Percentiles rank a stretch among this genome's conserved stretches.
phyloP scores from a whole-genome alignment of 2,329 filamentous ascomycete species.

The Pleurostoma richardsiae region DNA sequence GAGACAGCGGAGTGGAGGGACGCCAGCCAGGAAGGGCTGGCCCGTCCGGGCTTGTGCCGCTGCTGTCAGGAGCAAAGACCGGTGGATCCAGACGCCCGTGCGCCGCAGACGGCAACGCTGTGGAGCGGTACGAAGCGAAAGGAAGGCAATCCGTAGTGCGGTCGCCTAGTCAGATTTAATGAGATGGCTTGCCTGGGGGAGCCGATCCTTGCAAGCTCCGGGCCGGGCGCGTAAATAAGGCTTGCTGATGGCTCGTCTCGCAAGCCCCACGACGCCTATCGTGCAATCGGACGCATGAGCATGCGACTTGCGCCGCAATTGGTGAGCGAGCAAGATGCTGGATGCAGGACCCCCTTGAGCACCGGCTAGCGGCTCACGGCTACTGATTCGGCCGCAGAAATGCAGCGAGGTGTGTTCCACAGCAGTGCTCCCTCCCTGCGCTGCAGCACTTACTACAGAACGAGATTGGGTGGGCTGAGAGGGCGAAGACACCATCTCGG shows the following conservation, averaged over 20 bases:
- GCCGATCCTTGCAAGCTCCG: constrained; percentile 32
- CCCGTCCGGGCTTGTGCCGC: background rate
- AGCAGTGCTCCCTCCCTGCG: constrained; percentile 10
- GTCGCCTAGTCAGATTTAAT: constrained; percentile 1
- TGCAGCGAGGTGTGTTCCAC: constrained; percentile 22
- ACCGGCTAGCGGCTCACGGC: constrained; percentile 13
- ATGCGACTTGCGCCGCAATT: constrained; percentile 31
- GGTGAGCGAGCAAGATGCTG: constrained; percentile 19
- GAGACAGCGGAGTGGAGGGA: too few relatives aligned
- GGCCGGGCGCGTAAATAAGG: constrained; percentile 47
- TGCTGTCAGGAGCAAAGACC: constrained; percentile 1
- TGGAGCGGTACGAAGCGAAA: constrained; percentile 30
- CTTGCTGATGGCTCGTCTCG: constrained; percentile 39
- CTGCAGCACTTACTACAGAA: background rate
- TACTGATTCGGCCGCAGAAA: constrained; percentile 26
- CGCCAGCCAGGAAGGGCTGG: too few relatives aligned
- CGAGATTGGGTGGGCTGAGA: background rate
- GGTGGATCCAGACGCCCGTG: constrained; percentile 3
- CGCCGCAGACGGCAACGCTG: constrained; percentile 13
- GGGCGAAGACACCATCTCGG: too few relatives aligned
- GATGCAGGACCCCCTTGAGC: background rate
- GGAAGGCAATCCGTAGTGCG: constrained; percentile 2
- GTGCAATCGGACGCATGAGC: constrained; percentile 42
- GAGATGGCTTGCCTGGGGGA: constrained; percentile 10
- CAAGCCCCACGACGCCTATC: constrained; percentile 31